phyloP scores from a whole-genome alignment of 1,139 yeast species.

The Suhomyces bokatorum region DNA sequence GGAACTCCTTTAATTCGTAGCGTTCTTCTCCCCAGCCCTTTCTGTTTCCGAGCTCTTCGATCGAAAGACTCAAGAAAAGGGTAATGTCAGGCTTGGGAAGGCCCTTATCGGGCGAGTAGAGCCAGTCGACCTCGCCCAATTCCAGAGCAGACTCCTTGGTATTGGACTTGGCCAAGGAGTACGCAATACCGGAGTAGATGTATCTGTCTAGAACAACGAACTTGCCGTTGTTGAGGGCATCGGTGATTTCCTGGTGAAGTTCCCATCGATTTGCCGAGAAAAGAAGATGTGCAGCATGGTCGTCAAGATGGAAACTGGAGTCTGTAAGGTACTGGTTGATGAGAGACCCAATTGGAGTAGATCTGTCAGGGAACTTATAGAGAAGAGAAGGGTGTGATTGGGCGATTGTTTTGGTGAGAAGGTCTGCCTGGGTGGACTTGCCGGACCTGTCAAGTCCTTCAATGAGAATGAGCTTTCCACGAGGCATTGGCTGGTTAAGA shows the following conservation, averaged over 20 bases:
- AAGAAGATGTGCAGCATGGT: slow-evolving; percentile 80
- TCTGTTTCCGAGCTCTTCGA: slow-evolving; percentile 51
- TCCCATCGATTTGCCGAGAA: slow-evolving; percentile 98
- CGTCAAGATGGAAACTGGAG: slow-evolving; percentile 50
- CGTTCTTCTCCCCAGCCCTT: slow-evolving; percentile 92
- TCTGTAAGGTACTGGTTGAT: slow-evolving; percentile 73
- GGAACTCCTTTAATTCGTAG: slow-evolving; percentile 77
- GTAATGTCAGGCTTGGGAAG: slow-evolving; percentile 86
- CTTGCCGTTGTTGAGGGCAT: slow-evolving; percentile 51
- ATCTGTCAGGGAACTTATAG: slow-evolving; percentile 83
- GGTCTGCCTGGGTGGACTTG: slow-evolving; percentile 80
- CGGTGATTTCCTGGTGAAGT: slow-evolving; percentile 48
- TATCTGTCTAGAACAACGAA: slow-evolving; percentile 80
- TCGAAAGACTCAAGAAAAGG: slow-evolving; percentile 66
- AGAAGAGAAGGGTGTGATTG: slow-evolving; percentile 35
- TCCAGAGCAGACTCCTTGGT: slow-evolving; percentile 30
- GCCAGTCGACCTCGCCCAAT: slow-evolving; percentile 66
- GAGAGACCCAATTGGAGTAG: slow-evolving; percentile 76
- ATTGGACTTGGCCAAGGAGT: slow-evolving; percentile 72
- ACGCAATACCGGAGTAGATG: slow-evolving; percentile 90
- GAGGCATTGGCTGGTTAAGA: slow-evolving; percentile 1
- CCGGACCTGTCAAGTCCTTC: slow-evolving; percentile 98
- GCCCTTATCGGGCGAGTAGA: slow-evolving; percentile 77
- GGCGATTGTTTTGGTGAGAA: slow-evolving; percentile 42
- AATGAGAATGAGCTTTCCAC: slow-evolving; percentile 77